phyloP scores from a whole-genome alignment of 2,329 filamentous ascomycete genomes.

The Phaeophleospora eucalypticola region DNA sequence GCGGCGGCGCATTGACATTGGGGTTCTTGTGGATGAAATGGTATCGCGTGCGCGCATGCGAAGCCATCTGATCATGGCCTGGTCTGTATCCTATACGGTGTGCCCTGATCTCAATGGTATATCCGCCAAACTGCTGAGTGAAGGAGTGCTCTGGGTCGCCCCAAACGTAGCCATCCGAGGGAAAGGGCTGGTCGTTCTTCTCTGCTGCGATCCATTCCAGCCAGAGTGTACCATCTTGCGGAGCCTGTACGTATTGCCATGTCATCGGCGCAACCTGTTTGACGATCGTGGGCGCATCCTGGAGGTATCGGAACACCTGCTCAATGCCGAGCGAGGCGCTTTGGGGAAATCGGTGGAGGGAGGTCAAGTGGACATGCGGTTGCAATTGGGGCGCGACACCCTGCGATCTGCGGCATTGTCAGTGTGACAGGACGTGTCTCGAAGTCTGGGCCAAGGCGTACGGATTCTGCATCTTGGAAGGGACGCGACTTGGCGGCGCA shows the following conservation, averaged over 20 bases:
- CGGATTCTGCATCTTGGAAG: conserved; percentile 20
- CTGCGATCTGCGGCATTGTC: conserved; percentile 16
- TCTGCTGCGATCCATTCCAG: conserved; percentile 83
- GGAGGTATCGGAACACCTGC: conserved; percentile 77
- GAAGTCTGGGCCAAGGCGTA: conserved; percentile 4
- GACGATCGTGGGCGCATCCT: conserved; percentile 78
- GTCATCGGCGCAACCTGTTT: conserved; percentile 81
- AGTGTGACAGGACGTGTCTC: conserved; percentile 2
- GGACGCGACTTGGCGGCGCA: conserved; percentile 12
- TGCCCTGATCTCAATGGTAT: conserved; percentile 80
- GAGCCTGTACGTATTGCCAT: conserved; percentile 86
- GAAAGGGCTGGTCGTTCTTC: conserved; percentile 67
- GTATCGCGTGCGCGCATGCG: conserved; percentile 79
- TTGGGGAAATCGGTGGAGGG: conserved; percentile 73
- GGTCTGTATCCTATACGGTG: conserved; percentile 77
- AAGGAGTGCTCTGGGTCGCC: conserved; percentile 73
- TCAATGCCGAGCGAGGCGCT: conserved; percentile 67
- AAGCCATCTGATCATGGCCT: conserved; percentile 65
- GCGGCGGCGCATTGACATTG: conserved; percentile 63
- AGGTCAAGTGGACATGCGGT: conserved; percentile 80
- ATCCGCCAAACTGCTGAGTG: conserved; percentile 67
- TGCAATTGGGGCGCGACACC: conserved; percentile 22
- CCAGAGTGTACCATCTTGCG: conserved; percentile 75
- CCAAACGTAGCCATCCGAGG: conserved; percentile 93
- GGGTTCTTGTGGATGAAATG: conserved; percentile 73